Conservation (phyloP, 495 filamentous ascomycete species). For the Parachaetomium inaequale region DNA sequence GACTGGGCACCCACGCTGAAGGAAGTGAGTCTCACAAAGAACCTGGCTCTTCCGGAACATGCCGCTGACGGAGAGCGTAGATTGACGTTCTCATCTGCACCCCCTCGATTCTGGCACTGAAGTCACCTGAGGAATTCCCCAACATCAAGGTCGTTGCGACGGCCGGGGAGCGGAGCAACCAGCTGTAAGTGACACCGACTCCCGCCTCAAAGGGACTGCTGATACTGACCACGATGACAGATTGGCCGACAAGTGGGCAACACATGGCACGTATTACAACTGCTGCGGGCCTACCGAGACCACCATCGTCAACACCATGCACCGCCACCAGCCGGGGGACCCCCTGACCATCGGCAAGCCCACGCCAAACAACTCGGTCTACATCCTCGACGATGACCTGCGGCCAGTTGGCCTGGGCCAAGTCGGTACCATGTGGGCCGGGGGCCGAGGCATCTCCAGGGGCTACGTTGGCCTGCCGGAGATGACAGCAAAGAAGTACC, state of each 20-base stretch:
- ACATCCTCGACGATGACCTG: constrained; percentile 38
- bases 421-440: constrained; percentile 40
- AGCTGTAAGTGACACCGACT: constrained; percentile 12
- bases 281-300: constrained; percentile 41
- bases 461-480: constrained; percentile 39
- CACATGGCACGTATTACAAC: constrained; percentile 33
- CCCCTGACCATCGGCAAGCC: constrained; percentile 38
- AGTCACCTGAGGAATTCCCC: constrained; percentile 27
- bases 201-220: too few species aligned
- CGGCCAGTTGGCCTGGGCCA: constrained; percentile 33
- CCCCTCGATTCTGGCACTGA: constrained; percentile 31
- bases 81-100: constrained; percentile 39
- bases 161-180: constrained; percentile 33
- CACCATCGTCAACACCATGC: constrained; percentile 38
- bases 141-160: constrained; percentile 37
- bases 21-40: neutral
- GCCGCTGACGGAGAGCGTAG: neutral
- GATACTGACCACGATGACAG: neutral
- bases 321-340: constrained; percentile 30
- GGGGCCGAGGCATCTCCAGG: constrained; percentile 35
- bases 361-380: constrained; percentile 38
- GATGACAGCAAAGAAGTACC: constrained; percentile 32
- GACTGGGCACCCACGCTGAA: neutral
- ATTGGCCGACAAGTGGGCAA: constrained; percentile 33
- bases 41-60: neutral